A percentile compares a stretch with the other conserved stretches of the same genome.
phyloP scores from a whole-genome alignment of 768 basidiomycete genomes.

The Saitozyma sp. region DNA sequence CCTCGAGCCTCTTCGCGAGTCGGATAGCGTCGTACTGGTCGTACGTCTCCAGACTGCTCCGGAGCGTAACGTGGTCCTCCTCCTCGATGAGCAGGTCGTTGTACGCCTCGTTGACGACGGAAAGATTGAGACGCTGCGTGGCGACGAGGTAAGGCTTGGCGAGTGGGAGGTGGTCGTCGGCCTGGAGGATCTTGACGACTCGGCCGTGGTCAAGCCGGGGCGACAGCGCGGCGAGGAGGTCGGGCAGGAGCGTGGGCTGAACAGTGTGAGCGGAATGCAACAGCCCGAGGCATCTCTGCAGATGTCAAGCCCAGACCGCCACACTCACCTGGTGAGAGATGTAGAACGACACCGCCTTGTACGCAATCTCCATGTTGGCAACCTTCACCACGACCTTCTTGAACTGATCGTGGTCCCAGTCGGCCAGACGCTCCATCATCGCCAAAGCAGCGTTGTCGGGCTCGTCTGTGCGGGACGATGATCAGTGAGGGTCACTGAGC shows the following conservation, averaged over 20 bases:
- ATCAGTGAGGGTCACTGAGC: conserved; percentile 10
- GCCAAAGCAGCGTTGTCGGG: conserved; percentile 92
- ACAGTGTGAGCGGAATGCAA: conserved; percentile 56
- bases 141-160: conserved; percentile 95
- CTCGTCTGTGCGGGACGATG: conserved; percentile 36
- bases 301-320: no score
- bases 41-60: conserved; percentile 96
- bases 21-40: conserved; percentile 94
- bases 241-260: conserved; percentile 88
- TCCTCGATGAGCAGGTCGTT: conserved; percentile 98
- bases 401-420: conserved; percentile 99
- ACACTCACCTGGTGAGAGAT: conserved; percentile 33
- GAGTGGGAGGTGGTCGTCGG: conserved; percentile 84
- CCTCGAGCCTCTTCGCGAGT: conserved; percentile 81
- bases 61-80: conserved; percentile 96
- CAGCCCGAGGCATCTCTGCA: conserved; percentile 1
- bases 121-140: conserved; percentile 93
- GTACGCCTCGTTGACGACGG: conserved; percentile 97
- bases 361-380: conserved; percentile 98
- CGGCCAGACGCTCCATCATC: conserved; percentile 98
- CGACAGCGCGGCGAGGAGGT: conserved; percentile 86
- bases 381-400: conserved; percentile 96
- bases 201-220: conserved; percentile 92
- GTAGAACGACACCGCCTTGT: conserved; percentile 63
- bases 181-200: conserved; percentile 86